phyloP scores from a whole-genome alignment of 2,329 filamentous ascomycete species.

The Erysiphe pisi region DNA sequence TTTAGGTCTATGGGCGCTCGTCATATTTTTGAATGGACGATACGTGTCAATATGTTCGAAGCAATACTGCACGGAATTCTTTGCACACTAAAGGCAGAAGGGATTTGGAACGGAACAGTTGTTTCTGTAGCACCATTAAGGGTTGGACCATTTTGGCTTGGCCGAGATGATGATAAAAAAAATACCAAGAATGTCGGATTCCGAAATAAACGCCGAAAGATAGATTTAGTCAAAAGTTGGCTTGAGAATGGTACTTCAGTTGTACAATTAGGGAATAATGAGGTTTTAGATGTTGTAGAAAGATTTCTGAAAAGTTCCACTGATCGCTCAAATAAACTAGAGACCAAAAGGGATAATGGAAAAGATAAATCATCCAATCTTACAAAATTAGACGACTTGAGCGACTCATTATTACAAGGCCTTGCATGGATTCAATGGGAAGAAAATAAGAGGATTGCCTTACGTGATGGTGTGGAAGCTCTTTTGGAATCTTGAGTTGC shows the following conservation, averaged over 20 bases:
- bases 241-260: constrained; percentile 37
- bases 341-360: constrained; percentile 34
- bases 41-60: constrained; percentile 72
- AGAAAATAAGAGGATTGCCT: constrained; percentile 42
- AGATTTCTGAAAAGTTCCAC: constrained; percentile 37
- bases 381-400: constrained; percentile 59
- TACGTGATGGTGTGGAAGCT: constrained; percentile 36
- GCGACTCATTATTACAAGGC: constrained; percentile 68
- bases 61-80: constrained; percentile 67
- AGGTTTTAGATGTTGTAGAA: constrained; percentile 37
- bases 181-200: constrained; percentile 31
- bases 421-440: constrained; percentile 70
- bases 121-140: constrained; percentile 45
- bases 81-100: constrained; percentile 44
- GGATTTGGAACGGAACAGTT: constrained; percentile 41
- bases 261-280: constrained; percentile 35
- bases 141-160: constrained; percentile 48
- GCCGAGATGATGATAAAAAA: constrained; percentile 33
- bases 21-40: constrained; percentile 68
- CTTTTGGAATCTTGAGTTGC: constrained; percentile 32
- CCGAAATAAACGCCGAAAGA: constrained; percentile 40
- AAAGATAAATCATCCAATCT: constrained; percentile 28
- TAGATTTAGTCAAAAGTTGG: constrained; percentile 51
- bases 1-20: constrained; percentile 53
- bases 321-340: constrained; percentile 32